Conservation (phyloP, 2,329 filamentous ascomycete species). For the Aaosphaeria pasadenensis region DNA sequence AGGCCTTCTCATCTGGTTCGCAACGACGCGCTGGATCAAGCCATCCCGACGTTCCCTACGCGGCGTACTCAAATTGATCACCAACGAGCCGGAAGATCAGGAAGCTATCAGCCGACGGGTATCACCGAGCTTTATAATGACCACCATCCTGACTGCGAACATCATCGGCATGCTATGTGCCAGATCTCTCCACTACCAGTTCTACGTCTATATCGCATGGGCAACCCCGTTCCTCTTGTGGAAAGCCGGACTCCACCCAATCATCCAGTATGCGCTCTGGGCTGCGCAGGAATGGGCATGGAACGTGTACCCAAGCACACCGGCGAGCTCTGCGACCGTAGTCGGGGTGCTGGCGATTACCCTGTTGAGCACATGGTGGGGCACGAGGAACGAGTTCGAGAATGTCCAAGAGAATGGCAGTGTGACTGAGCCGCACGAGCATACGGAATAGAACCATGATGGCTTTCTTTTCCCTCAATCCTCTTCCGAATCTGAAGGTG, state of each 20-base stretch:
- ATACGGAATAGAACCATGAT: slow-evolving; percentile 22
- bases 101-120: slow-evolving; percentile 56
- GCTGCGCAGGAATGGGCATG: slow-evolving; percentile 84
- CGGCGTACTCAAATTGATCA: slow-evolving; percentile 52
- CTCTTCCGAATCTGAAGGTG: slow-evolving; percentile 75
- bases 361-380: slow-evolving; percentile 61
- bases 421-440: slow-evolving; percentile 8
- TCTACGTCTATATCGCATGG: slow-evolving; percentile 91
- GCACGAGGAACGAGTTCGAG: slow-evolving; percentile 46
- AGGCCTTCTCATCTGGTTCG: slow-evolving; percentile 64
- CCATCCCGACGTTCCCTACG: slow-evolving; percentile 60
- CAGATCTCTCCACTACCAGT: slow-evolving; percentile 89
- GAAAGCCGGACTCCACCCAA: slow-evolving; percentile 67
- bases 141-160: slow-evolving; percentile 72
- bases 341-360: slow-evolving; percentile 69
- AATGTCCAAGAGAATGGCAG: slow-evolving; percentile 19
- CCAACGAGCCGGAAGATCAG: slow-evolving; percentile 50
- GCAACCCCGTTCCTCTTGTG: slow-evolving; percentile 83
- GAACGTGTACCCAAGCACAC: slow-evolving; percentile 87
- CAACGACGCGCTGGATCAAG: slow-evolving; percentile 67
- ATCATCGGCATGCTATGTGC: slow-evolving; percentile 81
- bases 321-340: slow-evolving; percentile 61
- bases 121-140: slow-evolving; percentile 71
- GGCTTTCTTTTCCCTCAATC: slow-evolving; percentile 29
- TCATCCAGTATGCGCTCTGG: slow-evolving; percentile 69